Conservation (phyloP, 306 rosid species). For the Glycine latifolia region DNA sequence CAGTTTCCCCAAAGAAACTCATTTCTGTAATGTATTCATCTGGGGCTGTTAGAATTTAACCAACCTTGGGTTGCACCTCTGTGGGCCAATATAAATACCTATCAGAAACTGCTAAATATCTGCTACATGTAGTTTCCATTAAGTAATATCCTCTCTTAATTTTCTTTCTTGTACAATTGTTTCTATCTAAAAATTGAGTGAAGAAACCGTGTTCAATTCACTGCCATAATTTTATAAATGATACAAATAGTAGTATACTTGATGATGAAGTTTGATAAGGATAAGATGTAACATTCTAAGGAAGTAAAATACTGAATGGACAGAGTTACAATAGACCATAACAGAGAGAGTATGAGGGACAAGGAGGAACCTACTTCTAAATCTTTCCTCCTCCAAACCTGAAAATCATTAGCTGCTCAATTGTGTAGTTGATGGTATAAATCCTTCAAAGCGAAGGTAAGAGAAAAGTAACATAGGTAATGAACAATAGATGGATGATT, state of each 20-base stretch:
- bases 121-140: neutral
- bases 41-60: conserved; percentile 22
- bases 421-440: no score
- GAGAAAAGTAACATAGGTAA: no score
- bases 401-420: no score
- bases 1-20: conserved; percentile 2
- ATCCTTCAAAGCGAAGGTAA: no score
- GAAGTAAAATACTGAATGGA: no score
- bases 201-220: neutral
- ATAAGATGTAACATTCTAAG: no score
- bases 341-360: no score
- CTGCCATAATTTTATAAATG: conserved; percentile 18
- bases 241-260: neutral
- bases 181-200: neutral
- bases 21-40: conserved; percentile 13
- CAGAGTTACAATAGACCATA: no score
- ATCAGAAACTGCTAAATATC: neutral
- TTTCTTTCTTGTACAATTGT: neutral
- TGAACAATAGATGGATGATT: no score
- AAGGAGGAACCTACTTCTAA: no score
- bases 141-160: neutral
- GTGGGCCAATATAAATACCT: conserved; percentile 7
- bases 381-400: no score
- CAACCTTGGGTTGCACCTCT: conserved; percentile 16
- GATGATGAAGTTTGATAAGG: no score